Evolutionary conservation across 2,329 filamentous ascomycete species (phyloP), one percentile per base, ranked within the genome.

Genomic region (Aspergillus tamarii): DNA sequence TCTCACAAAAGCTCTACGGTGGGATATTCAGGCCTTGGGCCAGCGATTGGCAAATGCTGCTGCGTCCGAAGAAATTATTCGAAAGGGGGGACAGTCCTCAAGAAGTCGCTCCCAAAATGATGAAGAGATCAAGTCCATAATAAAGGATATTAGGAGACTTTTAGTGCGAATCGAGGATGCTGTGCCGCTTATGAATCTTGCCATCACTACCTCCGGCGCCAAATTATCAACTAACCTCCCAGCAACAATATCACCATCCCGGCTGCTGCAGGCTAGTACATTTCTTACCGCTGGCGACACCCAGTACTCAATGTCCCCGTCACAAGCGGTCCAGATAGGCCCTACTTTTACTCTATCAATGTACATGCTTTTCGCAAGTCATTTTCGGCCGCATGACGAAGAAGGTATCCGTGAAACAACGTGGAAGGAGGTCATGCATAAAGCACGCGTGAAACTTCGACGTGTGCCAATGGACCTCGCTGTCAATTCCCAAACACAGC

Each of bases 391-490:
- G 3, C 83, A 85, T 21, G 82, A 85, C 69, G 78, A 88, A 78
- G 78, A 87, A 75, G 79, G 86, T 70, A 70, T 89, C 68, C 74
- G 91, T 80, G 78, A 89, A 80, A 83, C 93, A 0, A 91, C 94
- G 0, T 98, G 95, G 95, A 95, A 98, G 75, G 94, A 99, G 76
- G 93, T 96, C 46, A 89, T 97, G 65, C 94, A 98, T 81, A 99
- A 98, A 77, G 92, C 93, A 21, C 87, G 89, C 45, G 88, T 97
- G 14, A 92, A 93, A 63, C 83, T 99, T 12, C 85, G 91, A 70
- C 86, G 94, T 55, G 86, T 91, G 0, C 91, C 89, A 0, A 78
- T 90, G 36, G 82, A 85, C 48, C 74, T 83, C 45, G 76, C 85
- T 0, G 85, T 73, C 30, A 62, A 64, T 36, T 63, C 67, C 8